Percentiles rank a stretch among this genome's conserved stretches.
Evolutionary conservation across 176 grass and related monocot genomes (phyloP).

Genomic region (Panicum miliaceum): DNA sequence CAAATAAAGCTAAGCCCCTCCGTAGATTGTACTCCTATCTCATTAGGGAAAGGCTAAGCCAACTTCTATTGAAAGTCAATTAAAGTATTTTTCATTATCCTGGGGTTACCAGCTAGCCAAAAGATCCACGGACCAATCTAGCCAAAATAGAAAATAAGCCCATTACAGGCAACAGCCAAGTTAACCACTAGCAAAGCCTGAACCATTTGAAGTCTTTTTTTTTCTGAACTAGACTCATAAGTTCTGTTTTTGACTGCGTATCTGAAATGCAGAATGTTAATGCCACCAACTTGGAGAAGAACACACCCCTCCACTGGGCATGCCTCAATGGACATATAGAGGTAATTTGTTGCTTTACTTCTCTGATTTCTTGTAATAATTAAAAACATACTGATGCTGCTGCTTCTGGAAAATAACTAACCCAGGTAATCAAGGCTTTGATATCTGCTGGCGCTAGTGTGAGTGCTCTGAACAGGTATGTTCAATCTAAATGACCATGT

Average conservation of each 20-base stretch:
- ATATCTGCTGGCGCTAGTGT: conserved; percentile 72
- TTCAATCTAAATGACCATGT: conserved; percentile 18
- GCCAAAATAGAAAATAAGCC: not conserved
- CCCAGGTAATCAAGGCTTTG: conserved; percentile 82
- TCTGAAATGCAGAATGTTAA: conserved; percentile 76
- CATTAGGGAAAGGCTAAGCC: not conserved
- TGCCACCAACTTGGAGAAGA: conserved; percentile 79
- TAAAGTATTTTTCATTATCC: not conserved
- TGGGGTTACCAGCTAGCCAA: not conserved
- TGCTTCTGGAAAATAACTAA: conserved; percentile 23
- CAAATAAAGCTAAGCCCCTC: not conserved
- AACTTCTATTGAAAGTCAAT: not conserved
- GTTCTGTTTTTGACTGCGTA: not conserved
- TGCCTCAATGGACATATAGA: conserved; percentile 92
- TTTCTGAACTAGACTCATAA: not conserved
- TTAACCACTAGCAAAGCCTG: conserved; percentile 1
- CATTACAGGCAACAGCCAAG: not conserved
- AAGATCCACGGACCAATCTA: not conserved
- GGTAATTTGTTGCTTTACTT: conserved; percentile 35
- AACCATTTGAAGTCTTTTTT: not conserved
- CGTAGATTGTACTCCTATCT: not conserved
- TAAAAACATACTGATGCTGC: not conserved
- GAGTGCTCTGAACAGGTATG: conserved; percentile 85
- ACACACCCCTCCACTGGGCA: conserved; percentile 89
- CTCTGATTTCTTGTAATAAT: not conserved